phyloP scores from a whole-genome alignment of 2,329 filamentous ascomycete species.

The Calonectria hawksworthii region DNA sequence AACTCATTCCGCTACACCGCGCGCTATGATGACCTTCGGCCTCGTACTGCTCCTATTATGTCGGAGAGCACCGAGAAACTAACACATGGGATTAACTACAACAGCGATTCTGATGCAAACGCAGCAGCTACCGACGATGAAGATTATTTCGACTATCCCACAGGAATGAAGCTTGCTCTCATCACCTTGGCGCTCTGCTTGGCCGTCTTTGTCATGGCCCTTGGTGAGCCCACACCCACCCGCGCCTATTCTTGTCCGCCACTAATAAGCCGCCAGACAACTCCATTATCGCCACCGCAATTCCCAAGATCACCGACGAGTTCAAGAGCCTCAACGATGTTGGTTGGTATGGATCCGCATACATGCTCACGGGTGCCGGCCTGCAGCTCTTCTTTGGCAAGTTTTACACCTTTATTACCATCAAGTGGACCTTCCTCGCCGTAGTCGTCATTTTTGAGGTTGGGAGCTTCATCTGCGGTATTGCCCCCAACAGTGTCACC shows the following conservation, averaged over 20 bases:
- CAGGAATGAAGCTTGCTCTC: constrained; percentile 46
- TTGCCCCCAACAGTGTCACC: constrained; percentile 48
- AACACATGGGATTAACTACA: constrained; percentile 1
- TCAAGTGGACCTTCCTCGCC: constrained; percentile 57
- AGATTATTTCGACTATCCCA: constrained; percentile 39
- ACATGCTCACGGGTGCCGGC: constrained; percentile 57
- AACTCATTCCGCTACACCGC: constrained; percentile 42
- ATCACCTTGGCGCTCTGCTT: constrained; percentile 56
- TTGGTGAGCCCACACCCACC: constrained; percentile 44
- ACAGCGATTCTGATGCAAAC: constrained; percentile 15
- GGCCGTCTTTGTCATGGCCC: constrained; percentile 57
- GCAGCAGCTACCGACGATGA: background rate
- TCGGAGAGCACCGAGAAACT: constrained; percentile 49
- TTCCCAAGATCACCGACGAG: constrained; percentile 59
- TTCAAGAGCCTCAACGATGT: constrained; percentile 62
- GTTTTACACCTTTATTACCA: constrained; percentile 60
- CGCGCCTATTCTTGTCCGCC: background rate
- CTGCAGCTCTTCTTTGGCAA: constrained; percentile 58
- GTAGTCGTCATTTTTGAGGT: constrained; percentile 59
- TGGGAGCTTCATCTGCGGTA: constrained; percentile 58
- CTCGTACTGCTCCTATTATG: constrained; percentile 31
- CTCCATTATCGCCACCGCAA: constrained; percentile 60
- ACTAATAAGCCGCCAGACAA: constrained; percentile 47
- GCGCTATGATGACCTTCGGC: constrained; percentile 37
- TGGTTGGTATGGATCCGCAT: constrained; percentile 64